Evolutionary conservation across 495 filamentous ascomycete species (phyloP), one percentile per base, ranked within the genome.

Genomic region (Lasiosphaeria miniovina): DNA sequence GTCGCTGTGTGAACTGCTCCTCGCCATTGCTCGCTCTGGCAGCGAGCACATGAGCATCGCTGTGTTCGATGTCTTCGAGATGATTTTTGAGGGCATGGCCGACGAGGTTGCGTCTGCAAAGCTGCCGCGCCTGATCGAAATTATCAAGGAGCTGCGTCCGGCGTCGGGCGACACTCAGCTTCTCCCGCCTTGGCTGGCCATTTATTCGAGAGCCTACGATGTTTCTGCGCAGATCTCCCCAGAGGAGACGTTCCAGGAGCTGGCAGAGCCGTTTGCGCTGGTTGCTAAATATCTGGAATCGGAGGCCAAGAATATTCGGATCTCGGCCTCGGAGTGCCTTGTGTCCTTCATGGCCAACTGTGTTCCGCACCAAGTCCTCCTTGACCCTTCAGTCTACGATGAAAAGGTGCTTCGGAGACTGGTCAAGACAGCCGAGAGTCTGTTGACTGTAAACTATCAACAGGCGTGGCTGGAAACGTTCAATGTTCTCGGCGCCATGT

Each of bases 11-110:
- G 91, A 96, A 68, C 73, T 93, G 40, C 76, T 98, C 57, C 88
- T 98, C 68, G 85, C 84, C 59, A 93, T 96, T 40, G 92, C 94
- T 2, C 85, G 83, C 62, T 89, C 89, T 12, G 94, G 82, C 69
- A 97, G 94, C 71, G 91, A 97, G 70, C 96, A 90, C 71, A 87
- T 98, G 73, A 95, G 90, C 49, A 91, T 96, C 86, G 86, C 90
- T 17, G 91, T 93, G 3, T 97, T 98, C 67, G 93, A 96, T 61
- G 88, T 98, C 6, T 98, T 98, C 68, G 95, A 98, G 76, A 87
- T 92, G 66, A 92, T 98, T 17, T 98, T 98, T 62, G 86, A 86
- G 60, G 89, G 90, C 14, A 90, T 98, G 85, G 87, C 88, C 8
- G 88, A 91, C 65, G 90, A 94, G 55, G 81, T 90, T 48, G 86